A percentile compares a stretch with the other conserved stretches of the same genome.
Evolutionary conservation across 805 yeast species (phyloP).

Genomic region (Barnettozyma sp.): DNA sequence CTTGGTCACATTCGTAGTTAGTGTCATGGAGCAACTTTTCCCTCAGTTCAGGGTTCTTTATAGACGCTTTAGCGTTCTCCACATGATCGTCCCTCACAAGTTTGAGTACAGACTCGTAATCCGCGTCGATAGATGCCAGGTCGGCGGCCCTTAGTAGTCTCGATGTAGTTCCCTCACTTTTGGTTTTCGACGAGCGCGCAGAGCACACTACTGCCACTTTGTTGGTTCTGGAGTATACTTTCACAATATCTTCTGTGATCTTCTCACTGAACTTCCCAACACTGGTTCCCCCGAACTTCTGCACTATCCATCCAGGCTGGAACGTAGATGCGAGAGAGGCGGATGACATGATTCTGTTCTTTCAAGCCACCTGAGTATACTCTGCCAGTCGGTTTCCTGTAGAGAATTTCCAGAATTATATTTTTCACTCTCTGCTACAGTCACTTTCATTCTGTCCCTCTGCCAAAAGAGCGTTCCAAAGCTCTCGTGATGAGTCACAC

Average conservation of each 20-base stretch:
- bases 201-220: conserved; percentile 93
- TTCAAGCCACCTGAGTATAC: no score
- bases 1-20: conserved; percentile 56
- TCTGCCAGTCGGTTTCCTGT: no score
- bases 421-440: no score
- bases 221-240: conserved; percentile 48
- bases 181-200: conserved; percentile 86
- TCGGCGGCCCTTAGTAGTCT: conserved; percentile 83
- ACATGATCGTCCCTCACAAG: conserved; percentile 74
- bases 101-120: conserved; percentile 52
- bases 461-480: neutral
- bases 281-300: conserved; percentile 95
- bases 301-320: conserved; percentile 60
- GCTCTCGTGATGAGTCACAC: conserved; percentile 1
- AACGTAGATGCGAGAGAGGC: conserved; percentile 16
- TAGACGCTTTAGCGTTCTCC: conserved; percentile 53
- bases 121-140: conserved; percentile 52
- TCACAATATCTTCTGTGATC: conserved; percentile 80
- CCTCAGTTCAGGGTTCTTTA: conserved; percentile 41
- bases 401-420: no score
- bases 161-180: conserved; percentile 93
- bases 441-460: no score
- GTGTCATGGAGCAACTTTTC: conserved; percentile 53
- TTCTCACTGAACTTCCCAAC: conserved; percentile 90
- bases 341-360: conserved; percentile 12